These are phyloP conservation scores for Monilinia aucupariae DNA, from an alignment of 2,329 filamentous ascomycete species.

Conservation along the genomic window DNA sequence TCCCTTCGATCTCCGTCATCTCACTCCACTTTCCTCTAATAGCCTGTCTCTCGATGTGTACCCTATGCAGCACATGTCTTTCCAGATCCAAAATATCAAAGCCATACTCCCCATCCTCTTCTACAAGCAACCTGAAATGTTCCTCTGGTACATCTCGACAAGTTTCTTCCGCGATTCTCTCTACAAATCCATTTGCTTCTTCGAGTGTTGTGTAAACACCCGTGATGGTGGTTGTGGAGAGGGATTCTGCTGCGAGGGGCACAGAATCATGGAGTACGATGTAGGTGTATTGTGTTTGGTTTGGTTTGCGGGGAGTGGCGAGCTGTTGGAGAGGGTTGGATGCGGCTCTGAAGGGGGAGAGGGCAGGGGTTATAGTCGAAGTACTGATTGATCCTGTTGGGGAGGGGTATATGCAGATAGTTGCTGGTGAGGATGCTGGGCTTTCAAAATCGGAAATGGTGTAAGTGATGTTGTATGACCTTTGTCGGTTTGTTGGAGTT, in stretches of 20 bases:
- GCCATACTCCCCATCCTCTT: not conserved
- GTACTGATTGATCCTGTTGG: not conserved
- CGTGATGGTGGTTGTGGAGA: not conserved
- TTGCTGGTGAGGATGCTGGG: not conserved
- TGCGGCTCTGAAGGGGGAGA: not conserved
- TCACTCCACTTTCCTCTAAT: conserved; percentile 1
- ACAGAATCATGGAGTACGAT: not conserved
- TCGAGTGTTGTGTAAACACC: not conserved
- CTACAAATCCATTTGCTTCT: conserved; percentile 4
- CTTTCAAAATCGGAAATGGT: not conserved
- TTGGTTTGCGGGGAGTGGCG: not conserved
- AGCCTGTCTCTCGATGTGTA: not conserved
- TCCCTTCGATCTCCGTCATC: not conserved
- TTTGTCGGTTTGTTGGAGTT: not conserved
- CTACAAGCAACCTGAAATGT: not conserved
- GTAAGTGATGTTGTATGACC: not conserved
- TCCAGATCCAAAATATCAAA: conserved; percentile 8
- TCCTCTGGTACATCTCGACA: not conserved
- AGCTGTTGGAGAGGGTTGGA: not conserved
- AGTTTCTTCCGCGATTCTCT: not conserved
- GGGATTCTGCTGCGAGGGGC: not conserved
- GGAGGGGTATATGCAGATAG: not conserved
- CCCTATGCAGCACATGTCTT: not conserved
- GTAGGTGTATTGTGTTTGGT: not conserved
- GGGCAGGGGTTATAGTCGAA: not conserved